Percentiles rank a stretch among this genome's conserved stretches.
These are phyloP conservation scores for Aspergillus sp. DNA, from an alignment of 2,329 filamentous ascomycete genomes.

Conservation along the genomic window DNA sequence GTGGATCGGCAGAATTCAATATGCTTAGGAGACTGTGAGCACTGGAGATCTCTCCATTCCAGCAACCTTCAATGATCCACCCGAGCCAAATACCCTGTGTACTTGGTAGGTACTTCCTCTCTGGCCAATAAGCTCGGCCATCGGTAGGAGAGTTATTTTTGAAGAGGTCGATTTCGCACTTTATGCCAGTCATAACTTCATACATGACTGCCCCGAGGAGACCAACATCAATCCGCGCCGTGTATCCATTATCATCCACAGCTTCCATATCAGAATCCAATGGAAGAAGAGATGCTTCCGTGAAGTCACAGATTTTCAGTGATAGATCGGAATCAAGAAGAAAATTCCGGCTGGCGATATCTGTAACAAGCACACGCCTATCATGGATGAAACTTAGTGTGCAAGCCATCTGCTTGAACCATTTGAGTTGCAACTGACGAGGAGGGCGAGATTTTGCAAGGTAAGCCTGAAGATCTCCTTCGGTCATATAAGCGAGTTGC, in stretches of 20 bases:
- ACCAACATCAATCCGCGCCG: conserved; percentile 30
- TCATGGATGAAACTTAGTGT: conserved; percentile 28
- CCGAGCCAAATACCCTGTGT: conserved; percentile 29
- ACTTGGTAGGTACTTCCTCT: conserved; percentile 22
- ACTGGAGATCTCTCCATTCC: conserved; percentile 8
- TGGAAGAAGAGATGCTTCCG: conserved; percentile 26
- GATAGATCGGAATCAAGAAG: conserved; percentile 29
- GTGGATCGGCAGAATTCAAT: background rate
- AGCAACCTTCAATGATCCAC: conserved; percentile 28
- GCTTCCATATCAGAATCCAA: conserved; percentile 26
- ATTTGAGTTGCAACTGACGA: conserved; percentile 22
- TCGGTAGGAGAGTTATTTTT: conserved; percentile 9
- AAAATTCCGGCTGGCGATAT: conserved; percentile 31
- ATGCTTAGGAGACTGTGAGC: background rate
- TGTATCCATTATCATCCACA: conserved; percentile 28
- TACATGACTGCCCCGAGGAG: conserved; percentile 33
- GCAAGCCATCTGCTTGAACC: conserved; percentile 26
- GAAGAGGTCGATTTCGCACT: conserved; percentile 16
- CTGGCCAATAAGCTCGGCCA: conserved; percentile 21
- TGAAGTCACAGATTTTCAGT: conserved; percentile 31
- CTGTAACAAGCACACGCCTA: conserved; percentile 26
- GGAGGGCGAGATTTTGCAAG: conserved; percentile 19
- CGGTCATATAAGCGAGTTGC: conserved; percentile 22
- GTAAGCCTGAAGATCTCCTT: conserved; percentile 28
- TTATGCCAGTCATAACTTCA: conserved; percentile 25